Percentiles rank a stretch among this genome's conserved stretches.
Conservation (phyloP, 192 early-diverging fungal genomes). For the Linnemannia schmuckeri region DNA sequence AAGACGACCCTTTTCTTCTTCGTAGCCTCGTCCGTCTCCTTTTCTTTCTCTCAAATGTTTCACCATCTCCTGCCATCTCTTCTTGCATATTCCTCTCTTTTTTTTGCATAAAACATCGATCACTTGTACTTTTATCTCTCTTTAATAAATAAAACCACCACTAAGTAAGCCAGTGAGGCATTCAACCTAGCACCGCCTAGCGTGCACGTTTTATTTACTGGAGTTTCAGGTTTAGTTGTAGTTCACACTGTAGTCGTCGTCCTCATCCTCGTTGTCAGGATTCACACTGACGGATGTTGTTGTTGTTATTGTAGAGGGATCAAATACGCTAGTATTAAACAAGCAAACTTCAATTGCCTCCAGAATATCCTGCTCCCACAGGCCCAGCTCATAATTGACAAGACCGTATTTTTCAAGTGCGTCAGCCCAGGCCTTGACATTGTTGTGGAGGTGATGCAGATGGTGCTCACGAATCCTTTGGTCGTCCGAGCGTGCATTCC, state of each 20-base stretch:
- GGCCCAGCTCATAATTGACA: conserved; percentile 88
- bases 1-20: not conserved
- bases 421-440: conserved; percentile 78
- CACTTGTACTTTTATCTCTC: not conserved
- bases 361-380: conserved; percentile 83
- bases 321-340: conserved; percentile 21
- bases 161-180: not conserved
- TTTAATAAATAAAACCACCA: not conserved
- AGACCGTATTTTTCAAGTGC: conserved; percentile 78
- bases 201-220: not conserved
- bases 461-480: conserved; percentile 70
- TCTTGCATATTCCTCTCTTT: not conserved
- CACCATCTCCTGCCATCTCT: not conserved
- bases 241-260: not conserved
- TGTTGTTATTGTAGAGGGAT: conserved; percentile 8
- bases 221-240: not conserved
- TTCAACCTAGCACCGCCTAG: not conserved
- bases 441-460: conserved; percentile 69
- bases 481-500: conserved; percentile 60
- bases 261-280: not conserved
- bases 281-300: not conserved
- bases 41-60: not conserved
- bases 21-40: not conserved
- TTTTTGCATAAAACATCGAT: not conserved
- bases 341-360: conserved; percentile 72